phyloP scores from a whole-genome alignment of 2,329 filamentous ascomycete genomes.

The Ophiostoma sp. region DNA sequence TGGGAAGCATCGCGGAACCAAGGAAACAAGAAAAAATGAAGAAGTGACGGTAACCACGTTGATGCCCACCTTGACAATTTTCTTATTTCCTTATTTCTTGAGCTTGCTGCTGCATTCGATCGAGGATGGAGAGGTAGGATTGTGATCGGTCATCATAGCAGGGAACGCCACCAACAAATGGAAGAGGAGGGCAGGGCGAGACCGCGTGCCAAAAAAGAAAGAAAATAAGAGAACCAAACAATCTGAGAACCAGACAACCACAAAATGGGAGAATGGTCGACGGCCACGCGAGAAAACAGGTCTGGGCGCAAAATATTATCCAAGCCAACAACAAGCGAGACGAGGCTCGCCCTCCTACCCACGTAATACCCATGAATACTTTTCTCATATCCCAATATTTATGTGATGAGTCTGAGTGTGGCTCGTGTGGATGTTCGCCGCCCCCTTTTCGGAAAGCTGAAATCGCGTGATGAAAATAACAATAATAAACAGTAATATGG shows the following conservation, averaged over 20 bases:
- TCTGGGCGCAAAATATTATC: not conserved
- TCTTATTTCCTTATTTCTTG: not conserved
- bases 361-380: not conserved
- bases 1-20: not conserved
- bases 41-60: not conserved
- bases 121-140: slow-evolving; percentile 6
- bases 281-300: not conserved
- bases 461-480: slow-evolving; percentile 4
- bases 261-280: not conserved
- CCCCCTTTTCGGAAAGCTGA: not conserved
- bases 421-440: not conserved
- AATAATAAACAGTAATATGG: not conserved
- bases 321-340: not conserved
- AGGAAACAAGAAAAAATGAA: not conserved
- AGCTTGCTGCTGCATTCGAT: not conserved
- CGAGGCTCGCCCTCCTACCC: not conserved
- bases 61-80: not conserved
- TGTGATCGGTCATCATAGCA: slow-evolving; percentile 13
- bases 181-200: not conserved
- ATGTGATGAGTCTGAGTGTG: not conserved
- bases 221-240: not conserved
- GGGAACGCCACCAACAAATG: not conserved
- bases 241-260: not conserved
- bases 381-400: not conserved
- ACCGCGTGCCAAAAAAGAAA: not conserved